Base-by-base conservation (phyloP, 306 rosid species). In the Medicago arabica region DNA sequence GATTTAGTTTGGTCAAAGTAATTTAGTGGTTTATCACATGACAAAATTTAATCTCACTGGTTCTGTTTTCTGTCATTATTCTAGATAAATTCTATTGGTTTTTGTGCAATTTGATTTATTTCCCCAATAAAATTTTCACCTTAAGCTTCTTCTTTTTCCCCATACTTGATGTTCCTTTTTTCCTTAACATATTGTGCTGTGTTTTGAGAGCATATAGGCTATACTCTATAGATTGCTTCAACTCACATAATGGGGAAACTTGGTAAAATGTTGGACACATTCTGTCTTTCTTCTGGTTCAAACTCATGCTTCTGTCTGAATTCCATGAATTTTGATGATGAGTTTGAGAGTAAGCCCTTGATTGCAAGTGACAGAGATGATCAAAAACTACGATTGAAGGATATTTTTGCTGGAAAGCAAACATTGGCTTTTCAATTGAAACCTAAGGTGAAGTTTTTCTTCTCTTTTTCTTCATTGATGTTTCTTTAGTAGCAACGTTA, bases 341-440 rank as follows among this genome's bases (percentile, higher is more conserved):
- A 85, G 77, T 84, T 78, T 83, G 96, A 92, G 85, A 80, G 23
- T 16, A 83, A 62, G 58, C 84, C 95, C 8, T 83, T 94, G 79
- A 66, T 92, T 4, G 58, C 85, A 28, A 79, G 84, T 71, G 87
- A 75, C 21, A 77, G 1, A 4, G 66, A 73, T 38, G 84, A 75
- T 34, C 85, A 84, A 49, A 61, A 76, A 65, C 85, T 80, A 15
- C 90, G 86, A 72, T 62, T 92, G 78, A 90, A 86, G 88, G 95
- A 95, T 76, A 88, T 85, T 47, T 93, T 90, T 66, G 59, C 81
- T 53, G 97, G 88, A 71, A 90, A 88, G 6, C 94, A 88, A 70
- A 88, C 98, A 31, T 63, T 94, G 86, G 94, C 92, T 43, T 92
- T 88, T 83, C 98, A 92, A 83, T 71, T 92, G 83, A 90, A 92